phyloP scores from a whole-genome alignment of 371 early-diverging fungal genomes.

The Paraphysoderma sedebokerense region DNA sequence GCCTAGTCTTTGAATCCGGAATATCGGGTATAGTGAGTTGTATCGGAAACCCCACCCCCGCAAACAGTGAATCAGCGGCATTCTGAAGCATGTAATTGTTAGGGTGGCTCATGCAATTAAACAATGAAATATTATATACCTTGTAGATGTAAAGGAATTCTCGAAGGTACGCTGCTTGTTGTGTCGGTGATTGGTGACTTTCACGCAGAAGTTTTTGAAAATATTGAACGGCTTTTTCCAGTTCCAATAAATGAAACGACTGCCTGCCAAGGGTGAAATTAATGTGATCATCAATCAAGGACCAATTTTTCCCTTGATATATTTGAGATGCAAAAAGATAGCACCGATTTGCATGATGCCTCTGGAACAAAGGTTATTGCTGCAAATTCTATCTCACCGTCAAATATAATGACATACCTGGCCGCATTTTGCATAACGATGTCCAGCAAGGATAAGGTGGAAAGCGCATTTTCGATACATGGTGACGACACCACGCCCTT shows the following conservation, averaged over 20 bases:
- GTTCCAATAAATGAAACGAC: constrained; percentile 15
- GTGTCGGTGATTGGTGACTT: too few relatives aligned
- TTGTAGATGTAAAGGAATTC: too few relatives aligned
- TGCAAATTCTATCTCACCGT: neutral
- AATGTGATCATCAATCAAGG: constrained; percentile 39
- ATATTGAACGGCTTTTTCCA: constrained; percentile 10
- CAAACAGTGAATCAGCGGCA: too few relatives aligned
- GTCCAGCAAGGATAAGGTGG: constrained; percentile 71
- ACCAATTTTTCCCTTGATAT: neutral
- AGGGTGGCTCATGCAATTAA: too few relatives aligned
- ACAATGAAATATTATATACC: too few relatives aligned
- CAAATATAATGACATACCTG: constrained; percentile 9
- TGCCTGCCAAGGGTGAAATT: constrained; percentile 71
- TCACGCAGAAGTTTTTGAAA: too few relatives aligned
- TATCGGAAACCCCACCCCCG: too few relatives aligned
- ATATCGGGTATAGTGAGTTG: too few relatives aligned
- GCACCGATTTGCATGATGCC: constrained; percentile 10
- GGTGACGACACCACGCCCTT: constrained; percentile 14
- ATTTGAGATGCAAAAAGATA: neutral
- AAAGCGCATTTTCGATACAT: constrained; percentile 59
- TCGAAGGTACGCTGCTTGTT: too few relatives aligned
- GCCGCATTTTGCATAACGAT: constrained; percentile 58
- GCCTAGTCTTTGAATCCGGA: too few relatives aligned
- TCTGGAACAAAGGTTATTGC: constrained; percentile 20
- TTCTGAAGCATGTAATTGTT: too few relatives aligned